Evolutionary conservation across 2,329 filamentous ascomycete species (phyloP), one percentile per base, ranked within the genome.

Genomic region (Alternaria hordeiaustralica): DNA sequence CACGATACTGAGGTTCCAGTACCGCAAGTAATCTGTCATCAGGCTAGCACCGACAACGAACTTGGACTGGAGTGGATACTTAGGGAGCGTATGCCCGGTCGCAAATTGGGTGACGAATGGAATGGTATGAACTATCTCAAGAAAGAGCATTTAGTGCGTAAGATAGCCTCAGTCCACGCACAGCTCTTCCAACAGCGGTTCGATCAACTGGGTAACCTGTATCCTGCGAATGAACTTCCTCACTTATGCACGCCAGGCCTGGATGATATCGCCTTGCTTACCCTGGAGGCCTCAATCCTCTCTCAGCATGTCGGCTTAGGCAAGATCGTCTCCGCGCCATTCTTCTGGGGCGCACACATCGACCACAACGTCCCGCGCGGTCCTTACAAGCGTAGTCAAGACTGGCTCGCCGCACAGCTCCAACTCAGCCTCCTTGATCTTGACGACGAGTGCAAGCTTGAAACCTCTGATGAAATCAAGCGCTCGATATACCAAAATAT

Each of bases 311-410:
- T 61, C 46, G 20, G 41, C 21, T 49, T 66, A 5, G 46, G 61
- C 33, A 45, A 61, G 13, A 50, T 61, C 10, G 56, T 67, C 23
- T 65, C 62, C 13, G 15, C 60, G 15, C 55, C 56, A 4, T 62
- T 67, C 46, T 58, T 67, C 44, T 26, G 30, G 18, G 46, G 41
- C 13, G 33, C 65, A 20, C 55, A 58, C 18, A 23, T 62, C 33
- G 23, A 18, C 8, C 28, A 55, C 23, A 20, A 51, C 23, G 54
- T 63, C 10, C 21, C 44, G n/a, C 58, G 62, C 8, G 59, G 54
- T 9, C 36, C 53, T 4, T 65, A 60, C 59, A 44, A 58, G 15
- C 47, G 45, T 5, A 67, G 62, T 36, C 59, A 54, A 5, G 41
- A 44, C 41, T 44, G 41, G 18, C 18, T 44, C 2, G 1, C 41